These are phyloP conservation scores for Gynochthodes officinalis DNA, from an alignment of 257 asterid genomes.

Conservation along the genomic window DNA sequence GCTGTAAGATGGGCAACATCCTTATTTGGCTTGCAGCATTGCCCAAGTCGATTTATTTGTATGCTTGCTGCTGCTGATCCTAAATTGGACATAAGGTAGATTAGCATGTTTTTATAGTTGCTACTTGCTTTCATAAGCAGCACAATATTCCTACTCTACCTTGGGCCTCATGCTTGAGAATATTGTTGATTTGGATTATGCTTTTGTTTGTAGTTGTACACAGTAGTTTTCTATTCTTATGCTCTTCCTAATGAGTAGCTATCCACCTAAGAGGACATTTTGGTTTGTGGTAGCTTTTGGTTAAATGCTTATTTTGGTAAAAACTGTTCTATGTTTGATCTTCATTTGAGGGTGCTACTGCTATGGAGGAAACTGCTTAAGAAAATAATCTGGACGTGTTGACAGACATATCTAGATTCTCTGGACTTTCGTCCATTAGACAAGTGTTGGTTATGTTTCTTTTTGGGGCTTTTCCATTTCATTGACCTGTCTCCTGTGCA, in stretches of 20 bases:
- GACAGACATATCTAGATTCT: too few species aligned
- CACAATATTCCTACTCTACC: background rate
- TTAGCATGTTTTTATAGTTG: conserved; percentile 7
- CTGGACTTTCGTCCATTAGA: background rate
- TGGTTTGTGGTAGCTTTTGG: background rate
- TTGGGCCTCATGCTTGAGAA: background rate
- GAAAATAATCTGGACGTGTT: background rate
- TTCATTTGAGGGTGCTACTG: background rate
- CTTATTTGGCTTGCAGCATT: conserved; percentile 78
- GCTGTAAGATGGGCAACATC: conserved; percentile 95
- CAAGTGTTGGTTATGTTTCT: background rate
- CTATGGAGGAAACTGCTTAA: background rate
- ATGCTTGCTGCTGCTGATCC: conserved; percentile 94
- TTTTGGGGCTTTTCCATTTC: background rate
- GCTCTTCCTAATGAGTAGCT: background rate
- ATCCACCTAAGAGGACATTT: background rate
- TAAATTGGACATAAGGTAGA: conserved; percentile 89
- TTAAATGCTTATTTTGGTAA: background rate
- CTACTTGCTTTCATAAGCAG: background rate
- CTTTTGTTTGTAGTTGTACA: background rate
- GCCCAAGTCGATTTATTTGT: conserved; percentile 94
- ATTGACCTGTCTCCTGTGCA: background rate
- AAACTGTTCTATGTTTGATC: background rate
- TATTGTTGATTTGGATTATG: background rate
- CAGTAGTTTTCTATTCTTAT: background rate